A percentile compares a stretch with the other conserved stretches of the same genome.
Conservation (phyloP, 1,284 basidiomycete species). For the Cryptococcus sp. region DNA sequence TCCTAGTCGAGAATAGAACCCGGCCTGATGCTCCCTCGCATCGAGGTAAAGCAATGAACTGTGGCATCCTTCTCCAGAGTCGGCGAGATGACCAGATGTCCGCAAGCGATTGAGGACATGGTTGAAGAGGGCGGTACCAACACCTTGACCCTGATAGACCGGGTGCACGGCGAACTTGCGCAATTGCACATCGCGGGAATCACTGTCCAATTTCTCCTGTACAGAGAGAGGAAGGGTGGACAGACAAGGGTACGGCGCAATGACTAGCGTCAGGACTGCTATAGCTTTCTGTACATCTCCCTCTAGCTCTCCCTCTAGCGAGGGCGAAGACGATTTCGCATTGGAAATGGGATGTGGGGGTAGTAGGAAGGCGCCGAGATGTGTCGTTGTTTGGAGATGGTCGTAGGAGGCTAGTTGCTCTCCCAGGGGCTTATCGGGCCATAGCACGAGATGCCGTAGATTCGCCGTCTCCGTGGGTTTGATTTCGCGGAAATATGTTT, state of each 20-base stretch:
- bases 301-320: neutral
- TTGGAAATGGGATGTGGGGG: neutral
- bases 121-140: constrained; percentile 23
- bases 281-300: constrained; percentile 11
- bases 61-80: neutral
- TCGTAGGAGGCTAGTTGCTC: constrained; percentile 27
- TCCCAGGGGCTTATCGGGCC: constrained; percentile 25
- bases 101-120: constrained; percentile 7
- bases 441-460: constrained; percentile 31
- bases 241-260: constrained; percentile 11
- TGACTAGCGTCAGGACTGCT: constrained; percentile 26
- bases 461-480: constrained; percentile 7
- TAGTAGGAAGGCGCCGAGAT: constrained; percentile 28
- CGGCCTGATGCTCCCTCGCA: constrained; percentile 22
- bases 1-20: constrained; percentile 31
- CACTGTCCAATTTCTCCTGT: no score
- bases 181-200: constrained; percentile 20
- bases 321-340: neutral
- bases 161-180: constrained; percentile 36
- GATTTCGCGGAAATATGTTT: constrained; percentile 13
- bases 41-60: constrained; percentile 30
- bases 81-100: no score
- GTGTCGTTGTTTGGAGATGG: constrained; percentile 14
- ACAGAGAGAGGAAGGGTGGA: neutral
- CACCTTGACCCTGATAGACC: constrained; percentile 23